phyloP scores from a whole-genome alignment of 177 flowering plant species.

The Vitis hybrid region DNA sequence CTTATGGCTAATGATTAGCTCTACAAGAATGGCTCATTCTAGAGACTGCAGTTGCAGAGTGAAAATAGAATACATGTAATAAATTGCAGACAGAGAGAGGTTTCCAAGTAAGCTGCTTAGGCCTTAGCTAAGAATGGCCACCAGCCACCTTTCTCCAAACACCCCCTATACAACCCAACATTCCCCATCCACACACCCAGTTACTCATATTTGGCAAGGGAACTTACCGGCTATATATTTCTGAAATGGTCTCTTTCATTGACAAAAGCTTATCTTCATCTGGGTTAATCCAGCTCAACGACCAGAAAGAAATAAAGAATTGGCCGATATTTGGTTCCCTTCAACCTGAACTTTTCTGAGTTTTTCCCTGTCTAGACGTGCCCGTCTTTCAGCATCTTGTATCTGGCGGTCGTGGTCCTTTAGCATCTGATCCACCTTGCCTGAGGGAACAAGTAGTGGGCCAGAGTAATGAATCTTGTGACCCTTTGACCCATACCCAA shows the following conservation, averaged over 20 bases:
- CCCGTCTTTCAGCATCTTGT: constrained; percentile 88
- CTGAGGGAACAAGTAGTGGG: constrained; percentile 75
- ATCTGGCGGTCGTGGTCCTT: constrained; percentile 94
- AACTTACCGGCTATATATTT: constrained; percentile 9
- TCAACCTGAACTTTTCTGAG: constrained; percentile 57
- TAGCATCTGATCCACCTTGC: constrained; percentile 85
- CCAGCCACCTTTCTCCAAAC: constrained; percentile 6
- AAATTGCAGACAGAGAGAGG: constrained; percentile 2
- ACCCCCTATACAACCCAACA: constrained; percentile 14
- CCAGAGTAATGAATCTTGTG: constrained; percentile 93
- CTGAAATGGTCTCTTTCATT: constrained; percentile 7
- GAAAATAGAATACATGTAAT: constrained; percentile 13
- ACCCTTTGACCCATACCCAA: constrained; percentile 84
- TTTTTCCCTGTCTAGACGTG: constrained; percentile 78
- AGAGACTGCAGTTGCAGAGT: constrained; percentile 14
- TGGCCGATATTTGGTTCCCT: constrained; percentile 41
- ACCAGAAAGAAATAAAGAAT: constrained; percentile 55
- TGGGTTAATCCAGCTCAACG: constrained; percentile 31
- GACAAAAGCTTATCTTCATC: not conserved
- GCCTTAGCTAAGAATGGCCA: constrained; percentile 9
- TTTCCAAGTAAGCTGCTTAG: constrained; percentile 9
- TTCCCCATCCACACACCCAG: constrained; percentile 1
- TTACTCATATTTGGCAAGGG: constrained; percentile 4
- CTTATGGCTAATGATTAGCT: constrained; percentile 7
- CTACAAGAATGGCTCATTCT: constrained; percentile 25